phyloP scores from a whole-genome alignment of 768 basidiomycete genomes.

The Mycena polygramma region DNA sequence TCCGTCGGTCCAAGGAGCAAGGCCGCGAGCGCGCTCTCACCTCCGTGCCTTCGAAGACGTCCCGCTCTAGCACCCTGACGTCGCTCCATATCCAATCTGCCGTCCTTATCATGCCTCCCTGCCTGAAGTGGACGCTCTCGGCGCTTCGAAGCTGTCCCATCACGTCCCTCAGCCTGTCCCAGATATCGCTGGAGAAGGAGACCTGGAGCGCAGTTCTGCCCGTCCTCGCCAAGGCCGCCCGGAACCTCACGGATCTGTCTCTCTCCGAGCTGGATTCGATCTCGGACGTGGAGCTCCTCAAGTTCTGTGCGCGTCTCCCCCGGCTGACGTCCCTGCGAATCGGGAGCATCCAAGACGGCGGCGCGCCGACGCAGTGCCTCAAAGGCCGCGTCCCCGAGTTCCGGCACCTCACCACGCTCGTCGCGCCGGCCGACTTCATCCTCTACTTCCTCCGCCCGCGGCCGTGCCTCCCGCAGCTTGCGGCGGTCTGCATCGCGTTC shows the following conservation, averaged over 20 bases:
- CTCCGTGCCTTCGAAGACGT: not conserved
- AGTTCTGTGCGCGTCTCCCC: slow-evolving; percentile 30
- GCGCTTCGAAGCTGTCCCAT: slow-evolving; percentile 24
- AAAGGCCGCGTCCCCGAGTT: slow-evolving; percentile 24
- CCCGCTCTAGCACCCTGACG: slow-evolving; percentile 19
- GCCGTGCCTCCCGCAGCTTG: slow-evolving; percentile 20
- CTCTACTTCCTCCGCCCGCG: slow-evolving; percentile 27
- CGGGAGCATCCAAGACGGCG: slow-evolving; percentile 25
- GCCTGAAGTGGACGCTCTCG: slow-evolving; percentile 36
- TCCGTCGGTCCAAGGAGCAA: slow-evolving; percentile 24
- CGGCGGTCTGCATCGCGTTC: slow-evolving; percentile 25
- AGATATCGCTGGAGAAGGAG: slow-evolving; percentile 30
- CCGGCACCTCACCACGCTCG: slow-evolving; percentile 17
- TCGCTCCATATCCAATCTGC: slow-evolving; percentile 35
- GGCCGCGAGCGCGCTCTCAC: slow-evolving; percentile 21
- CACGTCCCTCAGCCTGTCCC: slow-evolving; percentile 29
- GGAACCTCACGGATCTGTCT: slow-evolving; percentile 21
- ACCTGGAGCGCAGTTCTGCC: slow-evolving; percentile 26
- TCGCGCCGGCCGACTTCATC: slow-evolving; percentile 33
- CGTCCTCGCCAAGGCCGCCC: slow-evolving; percentile 31
- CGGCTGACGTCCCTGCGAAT: slow-evolving; percentile 28
- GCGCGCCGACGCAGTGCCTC: slow-evolving; percentile 17
- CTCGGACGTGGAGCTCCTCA: slow-evolving; percentile 31
- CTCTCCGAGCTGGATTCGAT: slow-evolving; percentile 33
- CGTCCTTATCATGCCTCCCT: slow-evolving; percentile 33